A percentile compares a stretch with the other conserved stretches of the same genome.
Evolutionary conservation across 1,284 basidiomycete species (phyloP).

Genomic region (Austroboletus novae-zelandiae): DNA sequence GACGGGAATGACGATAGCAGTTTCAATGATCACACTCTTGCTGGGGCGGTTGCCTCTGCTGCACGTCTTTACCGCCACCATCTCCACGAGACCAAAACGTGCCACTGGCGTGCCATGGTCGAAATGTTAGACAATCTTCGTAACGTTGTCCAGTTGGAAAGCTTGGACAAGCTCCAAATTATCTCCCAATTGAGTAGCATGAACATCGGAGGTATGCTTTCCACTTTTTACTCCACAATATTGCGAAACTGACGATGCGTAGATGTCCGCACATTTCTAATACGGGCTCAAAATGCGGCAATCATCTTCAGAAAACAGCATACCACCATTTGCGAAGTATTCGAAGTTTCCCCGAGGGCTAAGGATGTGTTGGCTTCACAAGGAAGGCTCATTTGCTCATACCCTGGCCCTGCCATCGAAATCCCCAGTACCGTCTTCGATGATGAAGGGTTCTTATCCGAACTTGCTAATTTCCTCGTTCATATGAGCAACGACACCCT

Average conservation of each 20-base stretch:
- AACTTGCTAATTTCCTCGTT: conserved; percentile 29
- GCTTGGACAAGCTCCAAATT: background rate
- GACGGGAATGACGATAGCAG: conserved; percentile 15
- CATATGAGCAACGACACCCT: conserved; percentile 26
- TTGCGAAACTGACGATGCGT: background rate
- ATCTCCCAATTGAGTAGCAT: conserved; percentile 10
- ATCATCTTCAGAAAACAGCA: background rate
- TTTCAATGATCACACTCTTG: conserved; percentile 12
- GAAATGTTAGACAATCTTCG: conserved; percentile 12
- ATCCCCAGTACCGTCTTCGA: background rate
- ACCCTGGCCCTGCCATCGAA: background rate
- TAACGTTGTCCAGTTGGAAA: background rate
- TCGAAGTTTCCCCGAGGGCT: background rate
- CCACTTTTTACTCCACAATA: background rate
- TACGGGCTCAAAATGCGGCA: background rate
- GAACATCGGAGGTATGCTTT: conserved; percentile 16
- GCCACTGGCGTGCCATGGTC: conserved; percentile 4
- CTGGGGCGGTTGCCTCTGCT: background rate
- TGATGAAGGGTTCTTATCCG: background rate
- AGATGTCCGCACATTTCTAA: background rate
- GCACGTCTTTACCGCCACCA: background rate
- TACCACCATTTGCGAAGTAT: background rate
- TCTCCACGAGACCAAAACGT: background rate
- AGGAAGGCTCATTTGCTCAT: background rate
- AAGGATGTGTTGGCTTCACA: background rate